Evolutionary conservation across 2,329 filamentous ascomycete genomes (phyloP).

Genomic region (Trichoderma koningii): DNA sequence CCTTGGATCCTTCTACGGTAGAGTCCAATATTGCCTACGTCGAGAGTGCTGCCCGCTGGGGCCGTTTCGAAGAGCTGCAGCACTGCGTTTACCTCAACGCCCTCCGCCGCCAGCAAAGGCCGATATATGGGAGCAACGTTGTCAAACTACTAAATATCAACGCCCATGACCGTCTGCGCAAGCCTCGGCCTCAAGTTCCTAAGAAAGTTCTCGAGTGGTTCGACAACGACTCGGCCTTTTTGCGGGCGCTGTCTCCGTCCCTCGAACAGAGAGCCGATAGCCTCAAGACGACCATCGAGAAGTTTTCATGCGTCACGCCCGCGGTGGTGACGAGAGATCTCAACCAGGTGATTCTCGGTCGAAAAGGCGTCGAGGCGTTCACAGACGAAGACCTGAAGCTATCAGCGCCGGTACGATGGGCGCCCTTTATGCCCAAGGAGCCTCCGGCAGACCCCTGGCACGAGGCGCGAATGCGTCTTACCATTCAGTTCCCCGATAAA

Average conservation of each 20-base stretch:
- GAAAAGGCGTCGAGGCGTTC: constrained; percentile 59
- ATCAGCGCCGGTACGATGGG: constrained; percentile 57
- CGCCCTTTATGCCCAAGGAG: constrained; percentile 59
- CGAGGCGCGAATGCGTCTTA: constrained; percentile 85
- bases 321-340: constrained; percentile 81
- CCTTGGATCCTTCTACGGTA: constrained; percentile 66
- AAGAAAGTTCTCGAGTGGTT: constrained; percentile 72
- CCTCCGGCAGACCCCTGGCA: constrained; percentile 80
- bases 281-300: constrained; percentile 75
- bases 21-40: constrained; percentile 71
- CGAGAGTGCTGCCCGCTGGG: constrained; percentile 69
- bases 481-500: constrained; percentile 96
- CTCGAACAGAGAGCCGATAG: constrained; percentile 70
- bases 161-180: constrained; percentile 59
- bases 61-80: constrained; percentile 75
- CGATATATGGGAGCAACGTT: constrained; percentile 79
- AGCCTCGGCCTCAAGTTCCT: constrained; percentile 62
- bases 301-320: constrained; percentile 91
- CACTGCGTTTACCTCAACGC: constrained; percentile 80
- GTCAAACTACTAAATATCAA: constrained; percentile 72
- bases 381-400: constrained; percentile 58
- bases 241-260: constrained; percentile 71
- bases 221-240: constrained; percentile 64
- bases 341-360: constrained; percentile 66
- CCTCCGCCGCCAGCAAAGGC: constrained; percentile 75